phyloP scores from a whole-genome alignment of 768 basidiomycete genomes.

The Boletales sp. region DNA sequence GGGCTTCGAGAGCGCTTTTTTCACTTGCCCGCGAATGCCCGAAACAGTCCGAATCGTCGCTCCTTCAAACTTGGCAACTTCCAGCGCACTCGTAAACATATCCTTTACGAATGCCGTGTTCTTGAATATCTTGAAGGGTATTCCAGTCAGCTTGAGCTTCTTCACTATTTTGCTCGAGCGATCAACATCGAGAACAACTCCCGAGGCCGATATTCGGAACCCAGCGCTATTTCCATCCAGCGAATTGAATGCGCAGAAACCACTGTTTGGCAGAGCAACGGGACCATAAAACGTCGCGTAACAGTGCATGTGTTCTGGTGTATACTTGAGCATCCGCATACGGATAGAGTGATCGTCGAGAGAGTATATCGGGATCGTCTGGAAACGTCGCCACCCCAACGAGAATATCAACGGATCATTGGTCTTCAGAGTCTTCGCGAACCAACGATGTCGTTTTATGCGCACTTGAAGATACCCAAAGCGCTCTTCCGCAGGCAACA shows the following conservation, averaged over 20 bases:
- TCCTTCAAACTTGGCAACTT: conserved; percentile 98
- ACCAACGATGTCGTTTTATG: conserved; percentile 97
- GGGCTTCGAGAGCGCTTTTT: conserved; percentile 92
- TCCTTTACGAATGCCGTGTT: conserved; percentile 98
- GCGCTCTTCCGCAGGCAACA: conserved; percentile 84
- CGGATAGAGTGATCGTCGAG: conserved; percentile 97
- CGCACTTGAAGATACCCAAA: conserved; percentile 94
- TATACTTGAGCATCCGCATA: conserved; percentile 99
- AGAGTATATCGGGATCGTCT: conserved; percentile 91
- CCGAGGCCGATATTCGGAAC: conserved; percentile 90
- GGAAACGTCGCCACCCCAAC: conserved; percentile 97
- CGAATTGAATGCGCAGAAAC: conserved; percentile 96
- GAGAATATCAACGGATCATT: conserved; percentile 97
- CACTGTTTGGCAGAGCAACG: conserved; percentile 86
- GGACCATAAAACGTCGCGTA: conserved; percentile 98
- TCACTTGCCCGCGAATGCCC: conserved; percentile 94
- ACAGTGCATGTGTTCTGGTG: conserved; percentile 99
- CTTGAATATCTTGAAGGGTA: conserved; percentile 97
- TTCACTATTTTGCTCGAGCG: conserved; percentile 94
- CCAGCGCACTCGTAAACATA: conserved; percentile 91
- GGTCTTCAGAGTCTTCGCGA: conserved; percentile 84
- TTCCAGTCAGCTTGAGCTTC: conserved; percentile 94
- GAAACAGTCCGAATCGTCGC: conserved; percentile 95
- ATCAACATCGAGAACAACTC: conserved; percentile 92
- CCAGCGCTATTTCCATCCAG: conserved; percentile 61